These are phyloP conservation scores for Aspergillus ustus DNA, from an alignment of 2,329 filamentous ascomycete genomes.

Conservation along the genomic window DNA sequence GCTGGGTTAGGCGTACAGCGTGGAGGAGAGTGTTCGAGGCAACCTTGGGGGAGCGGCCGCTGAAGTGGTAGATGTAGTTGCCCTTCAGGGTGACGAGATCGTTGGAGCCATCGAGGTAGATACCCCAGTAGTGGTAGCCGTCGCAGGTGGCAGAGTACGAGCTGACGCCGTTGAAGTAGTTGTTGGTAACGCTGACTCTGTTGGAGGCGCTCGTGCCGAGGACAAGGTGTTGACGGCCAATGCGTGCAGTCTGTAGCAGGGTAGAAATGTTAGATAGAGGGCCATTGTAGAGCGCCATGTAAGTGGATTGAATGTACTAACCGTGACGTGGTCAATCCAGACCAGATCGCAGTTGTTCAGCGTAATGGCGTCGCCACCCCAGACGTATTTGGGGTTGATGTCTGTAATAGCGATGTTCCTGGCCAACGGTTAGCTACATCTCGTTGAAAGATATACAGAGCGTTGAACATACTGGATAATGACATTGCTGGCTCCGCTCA, in stretches of 20 bases:
- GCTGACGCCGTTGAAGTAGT: slow-evolving; percentile 60
- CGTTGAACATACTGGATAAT: slow-evolving; percentile 56
- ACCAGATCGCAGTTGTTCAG: slow-evolving; percentile 49
- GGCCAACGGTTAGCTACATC: neutral
- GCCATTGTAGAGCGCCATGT: too few species aligned
- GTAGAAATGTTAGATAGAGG: neutral
- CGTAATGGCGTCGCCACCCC: slow-evolving; percentile 64
- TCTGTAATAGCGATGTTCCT: slow-evolving; percentile 34
- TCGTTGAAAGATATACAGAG: slow-evolving; percentile 25
- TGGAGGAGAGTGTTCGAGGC: slow-evolving; percentile 61
- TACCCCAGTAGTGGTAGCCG: slow-evolving; percentile 63
- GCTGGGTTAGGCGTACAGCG: slow-evolving; percentile 36
- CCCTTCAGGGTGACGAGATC: slow-evolving; percentile 63
- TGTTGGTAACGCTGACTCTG: slow-evolving; percentile 65
- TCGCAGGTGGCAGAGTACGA: slow-evolving; percentile 63
- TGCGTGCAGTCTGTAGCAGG: slow-evolving; percentile 53
- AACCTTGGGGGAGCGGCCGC: slow-evolving; percentile 63
- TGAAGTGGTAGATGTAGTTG: slow-evolving; percentile 65
- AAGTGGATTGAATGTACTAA: slow-evolving; percentile 3
- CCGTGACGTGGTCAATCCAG: slow-evolving; percentile 59
- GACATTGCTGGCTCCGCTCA: slow-evolving; percentile 56
- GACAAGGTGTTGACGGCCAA: slow-evolving; percentile 65
- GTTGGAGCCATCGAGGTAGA: slow-evolving; percentile 61
- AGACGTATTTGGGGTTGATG: slow-evolving; percentile 64
- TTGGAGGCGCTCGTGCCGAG: slow-evolving; percentile 58